phyloP scores from a whole-genome alignment of 2,329 filamentous ascomycete genomes.

The Coniella lustricola region DNA sequence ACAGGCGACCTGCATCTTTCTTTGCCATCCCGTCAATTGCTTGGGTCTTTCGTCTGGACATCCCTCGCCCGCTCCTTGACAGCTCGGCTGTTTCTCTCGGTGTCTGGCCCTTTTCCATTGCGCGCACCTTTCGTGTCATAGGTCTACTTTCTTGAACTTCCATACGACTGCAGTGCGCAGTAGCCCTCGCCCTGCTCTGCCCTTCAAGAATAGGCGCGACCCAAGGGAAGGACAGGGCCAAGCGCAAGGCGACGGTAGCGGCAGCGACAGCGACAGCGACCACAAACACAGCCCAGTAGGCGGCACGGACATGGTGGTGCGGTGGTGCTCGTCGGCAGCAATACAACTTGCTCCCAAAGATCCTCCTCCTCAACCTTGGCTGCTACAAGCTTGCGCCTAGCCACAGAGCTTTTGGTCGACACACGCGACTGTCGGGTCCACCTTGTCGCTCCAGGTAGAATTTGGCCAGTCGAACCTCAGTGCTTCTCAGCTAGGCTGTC shows the following conservation, averaged over 20 bases:
- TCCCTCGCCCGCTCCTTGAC: not conserved
- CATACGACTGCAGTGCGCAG: no score
- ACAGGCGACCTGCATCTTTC: not conserved
- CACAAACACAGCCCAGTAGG: not conserved
- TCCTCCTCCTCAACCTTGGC: not conserved
- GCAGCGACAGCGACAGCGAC: no score
- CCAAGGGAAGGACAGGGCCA: no score
- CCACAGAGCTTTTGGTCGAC: no score
- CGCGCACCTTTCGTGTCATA: no score
- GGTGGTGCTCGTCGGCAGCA: conserved; percentile 13
- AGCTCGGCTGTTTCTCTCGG: not conserved
- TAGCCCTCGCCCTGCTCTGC: not conserved
- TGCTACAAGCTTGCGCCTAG: not conserved
- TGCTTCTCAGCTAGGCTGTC: conserved; percentile 14
- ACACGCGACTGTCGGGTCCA: no score
- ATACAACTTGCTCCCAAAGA: conserved; percentile 13
- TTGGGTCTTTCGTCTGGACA: not conserved
- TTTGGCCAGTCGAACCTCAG: conserved; percentile 2
- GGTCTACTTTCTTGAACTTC: no score
- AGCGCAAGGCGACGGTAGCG: no score
- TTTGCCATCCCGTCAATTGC: not conserved
- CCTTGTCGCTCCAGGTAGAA: conserved; percentile 4
- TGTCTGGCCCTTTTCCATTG: not conserved
- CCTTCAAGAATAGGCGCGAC: no score
- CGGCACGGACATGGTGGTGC: conserved; percentile 15